These are phyloP conservation scores for Leptodontidium sp. DNA, from an alignment of 2,329 filamentous ascomycete species.

Conservation along the genomic window DNA sequence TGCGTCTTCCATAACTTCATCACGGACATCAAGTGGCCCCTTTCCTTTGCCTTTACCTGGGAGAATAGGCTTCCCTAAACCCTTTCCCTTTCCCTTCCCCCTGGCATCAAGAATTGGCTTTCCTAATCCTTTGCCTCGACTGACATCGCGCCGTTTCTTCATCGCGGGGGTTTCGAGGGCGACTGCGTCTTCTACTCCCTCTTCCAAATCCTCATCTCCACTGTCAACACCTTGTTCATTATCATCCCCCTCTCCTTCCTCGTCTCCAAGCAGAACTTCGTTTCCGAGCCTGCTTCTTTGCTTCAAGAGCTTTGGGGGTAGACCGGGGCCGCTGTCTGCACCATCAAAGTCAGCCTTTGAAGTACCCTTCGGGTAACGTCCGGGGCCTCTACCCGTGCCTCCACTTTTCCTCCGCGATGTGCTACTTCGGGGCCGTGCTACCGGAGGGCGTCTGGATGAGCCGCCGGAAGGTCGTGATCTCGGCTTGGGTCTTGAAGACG, in stretches of 20 bases:
- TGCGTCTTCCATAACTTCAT: constrained; percentile 48
- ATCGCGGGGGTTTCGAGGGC: constrained; percentile 41
- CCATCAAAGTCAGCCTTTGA: constrained; percentile 75
- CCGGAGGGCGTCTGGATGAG: constrained; percentile 38
- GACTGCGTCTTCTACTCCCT: constrained; percentile 41
- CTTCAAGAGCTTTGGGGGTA: constrained; percentile 58
- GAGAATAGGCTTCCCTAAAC: constrained; percentile 25
- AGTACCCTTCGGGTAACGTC: constrained; percentile 72
- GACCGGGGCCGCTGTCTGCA: constrained; percentile 69
- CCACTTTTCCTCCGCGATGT: constrained; percentile 63
- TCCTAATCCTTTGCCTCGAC: constrained; percentile 41
- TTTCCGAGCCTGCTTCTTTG: constrained; percentile 45
- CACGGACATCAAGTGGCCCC: constrained; percentile 31
- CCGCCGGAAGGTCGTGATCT: constrained; percentile 37
- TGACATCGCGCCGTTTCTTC: constrained; percentile 35
- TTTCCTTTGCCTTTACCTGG: constrained; percentile 35
- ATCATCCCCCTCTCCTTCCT: constrained; percentile 37
- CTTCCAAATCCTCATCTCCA: constrained; percentile 33
- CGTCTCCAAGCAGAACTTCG: constrained; percentile 45
- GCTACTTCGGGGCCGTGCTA: constrained; percentile 43
- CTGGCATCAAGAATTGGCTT: constrained; percentile 41
- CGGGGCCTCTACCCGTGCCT: constrained; percentile 70
- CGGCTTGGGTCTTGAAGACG: constrained; percentile 36
- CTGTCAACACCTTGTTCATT: constrained; percentile 34
- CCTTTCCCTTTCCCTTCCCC: constrained; percentile 26